Evolutionary conservation across 2,329 filamentous ascomycete species (phyloP), one percentile per base, ranked within the genome.

Genomic region (Nigrograna mackinnonii): DNA sequence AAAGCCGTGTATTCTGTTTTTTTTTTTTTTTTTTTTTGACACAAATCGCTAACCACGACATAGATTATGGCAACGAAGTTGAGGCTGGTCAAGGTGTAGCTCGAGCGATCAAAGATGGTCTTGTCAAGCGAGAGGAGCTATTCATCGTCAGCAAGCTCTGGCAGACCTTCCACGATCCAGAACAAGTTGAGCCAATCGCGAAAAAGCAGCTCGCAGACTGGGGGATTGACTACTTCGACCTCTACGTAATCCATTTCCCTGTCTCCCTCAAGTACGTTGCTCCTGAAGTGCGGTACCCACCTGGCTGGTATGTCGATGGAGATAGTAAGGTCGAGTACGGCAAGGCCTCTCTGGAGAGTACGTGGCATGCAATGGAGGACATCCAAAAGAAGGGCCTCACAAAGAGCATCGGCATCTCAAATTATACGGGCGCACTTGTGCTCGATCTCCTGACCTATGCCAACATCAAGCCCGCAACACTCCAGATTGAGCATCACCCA

Each of bases 111-210:
- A 67, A 67, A 44, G 65, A 68, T 6, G 65, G 65, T 19, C 50
- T 68, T 34, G 61, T 65, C 19, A 66, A 67, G 54, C 62, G 65
- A 35, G 83, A 88, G 71, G 89, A 96, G 18, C 86, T 95, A 66
- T 95, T 95, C 82, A 84, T 96, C 65, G 89, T 91, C 52, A 90
- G 86, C 71, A 96, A 95, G 79, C 85, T 96, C 44, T 95, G 91
- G 90, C 91, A 92, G 76, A 85, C 85, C 54, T 95, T 91, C 82
- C 89, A 95, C 77, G 86, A 92, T 61, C 79, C 78, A 57, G 85
- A 92, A 56, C 79, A 80, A 57, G 90, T 94, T 64, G 80, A 77
- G 70, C 82, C 82, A 69, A 85, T 85, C 64, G 87, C 91, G 73
- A 83, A 91, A 49, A 80, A 83, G 54, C 65, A 68, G 48, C 59